A percentile compares a stretch with the other conserved stretches of the same genome.
These are phyloP conservation scores for Oryza australiensis DNA, from an alignment of 176 grass and related monocot species.

Conservation along the genomic window DNA sequence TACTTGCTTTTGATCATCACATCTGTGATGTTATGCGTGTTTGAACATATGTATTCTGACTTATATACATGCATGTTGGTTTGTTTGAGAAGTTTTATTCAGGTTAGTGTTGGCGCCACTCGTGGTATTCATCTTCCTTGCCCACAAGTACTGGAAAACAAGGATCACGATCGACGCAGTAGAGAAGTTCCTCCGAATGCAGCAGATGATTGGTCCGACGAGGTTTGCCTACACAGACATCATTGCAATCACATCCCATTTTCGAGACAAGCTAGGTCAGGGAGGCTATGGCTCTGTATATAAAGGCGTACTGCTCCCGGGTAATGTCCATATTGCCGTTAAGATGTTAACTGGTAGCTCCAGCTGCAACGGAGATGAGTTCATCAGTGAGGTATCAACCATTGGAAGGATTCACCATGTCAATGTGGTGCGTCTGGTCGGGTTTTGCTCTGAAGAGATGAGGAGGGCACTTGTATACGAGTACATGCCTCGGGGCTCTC, in stretches of 20 bases:
- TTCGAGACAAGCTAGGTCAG: too few species aligned
- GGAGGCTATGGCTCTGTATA: too few species aligned
- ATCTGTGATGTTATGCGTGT: too few species aligned
- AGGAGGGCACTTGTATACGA: conserved; percentile 44
- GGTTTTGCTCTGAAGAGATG: conserved; percentile 45
- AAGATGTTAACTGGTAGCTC: conserved; percentile 4
- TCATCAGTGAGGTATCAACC: conserved; percentile 39
- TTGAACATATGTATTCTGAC: too few species aligned
- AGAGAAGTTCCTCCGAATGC: conserved; percentile 43
- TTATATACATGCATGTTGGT: too few species aligned
- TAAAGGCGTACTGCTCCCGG: too few species aligned
- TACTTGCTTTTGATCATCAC: not conserved
- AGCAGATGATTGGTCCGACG: conserved; percentile 22
- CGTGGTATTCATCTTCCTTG: conserved; percentile 8
- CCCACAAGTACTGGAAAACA: conserved; percentile 48
- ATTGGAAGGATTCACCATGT: conserved; percentile 57
- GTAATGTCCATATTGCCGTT: too few species aligned
- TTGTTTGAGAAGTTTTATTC: not conserved
- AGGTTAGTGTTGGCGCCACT: conserved; percentile 13
- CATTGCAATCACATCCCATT: conserved; percentile 42
- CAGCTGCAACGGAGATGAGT: too few species aligned
- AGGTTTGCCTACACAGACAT: conserved; percentile 52
- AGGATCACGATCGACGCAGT: conserved; percentile 38
- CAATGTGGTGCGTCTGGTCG: conserved; percentile 34
- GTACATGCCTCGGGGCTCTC: conserved; percentile 53